Evolutionary conservation across 2,329 filamentous ascomycete species (phyloP), one percentile per base, ranked within the genome.

Genomic region (Alternaria triticimaculans): DNA sequence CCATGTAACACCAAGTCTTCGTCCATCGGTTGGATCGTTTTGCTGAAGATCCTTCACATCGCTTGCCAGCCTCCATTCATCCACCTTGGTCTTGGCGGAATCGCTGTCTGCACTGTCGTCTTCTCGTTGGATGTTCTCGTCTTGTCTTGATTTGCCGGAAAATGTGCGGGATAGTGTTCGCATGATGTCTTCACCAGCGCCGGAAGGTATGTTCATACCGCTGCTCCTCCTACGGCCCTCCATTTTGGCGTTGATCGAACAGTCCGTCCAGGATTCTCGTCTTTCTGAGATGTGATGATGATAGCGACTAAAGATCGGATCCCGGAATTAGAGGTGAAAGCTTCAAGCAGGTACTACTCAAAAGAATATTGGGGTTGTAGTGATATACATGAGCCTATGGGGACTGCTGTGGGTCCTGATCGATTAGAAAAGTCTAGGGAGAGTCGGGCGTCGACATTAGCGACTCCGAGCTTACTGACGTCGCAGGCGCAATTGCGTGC

Each of bases 1-100:
- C 83, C 90, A 94, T 2, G 92, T 83, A 1, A 94, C 89, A 3
- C 92, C 92, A 12, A 66, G 60, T 30, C 53, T 71, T 28, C 62
- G 66, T 20, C 54, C 58, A 21, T 66, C 63, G 5, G 65, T 60
- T 14, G 63, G 69, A 37, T 74, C 68, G 44, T 68, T 70, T 12
- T 58, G 46, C 11, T 68, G 64, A 1, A 67, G 28, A 1, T 71
- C 63, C 25, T 72, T 73, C 2, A 74, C 68, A 21, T 70, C 57
- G 20, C 49, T 63, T 11, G 68, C 72, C 9, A 74, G 61, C 21
- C 71, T 66, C 72, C 72, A 74, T 15, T 66, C 58, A n/a, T 71
- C 67, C 41, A 73, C 63, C 15, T 64, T 66, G 4, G 68, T 72
- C 49, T 62, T 71, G 11, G 61, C 62, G 15, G 70, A 72, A 20